phyloP scores from a whole-genome alignment of 2,329 filamentous ascomycete genomes.

The Scorias spongiosa region DNA sequence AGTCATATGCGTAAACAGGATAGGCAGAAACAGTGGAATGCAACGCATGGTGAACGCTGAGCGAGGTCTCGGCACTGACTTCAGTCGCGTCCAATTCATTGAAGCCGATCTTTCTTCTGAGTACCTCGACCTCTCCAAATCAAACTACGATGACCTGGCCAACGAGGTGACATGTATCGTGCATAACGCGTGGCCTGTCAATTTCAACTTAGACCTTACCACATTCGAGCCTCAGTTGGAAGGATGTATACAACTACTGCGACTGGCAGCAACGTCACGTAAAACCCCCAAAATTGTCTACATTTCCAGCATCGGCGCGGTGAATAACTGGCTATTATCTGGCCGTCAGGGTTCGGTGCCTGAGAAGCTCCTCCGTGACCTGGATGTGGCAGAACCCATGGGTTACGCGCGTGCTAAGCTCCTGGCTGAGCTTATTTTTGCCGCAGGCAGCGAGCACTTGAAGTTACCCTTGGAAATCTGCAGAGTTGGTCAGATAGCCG shows the following conservation, averaged over 20 bases:
- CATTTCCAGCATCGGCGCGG: conserved; percentile 35
- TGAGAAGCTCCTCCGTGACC: conserved; percentile 21
- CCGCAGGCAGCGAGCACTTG: neutral
- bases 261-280: conserved; percentile 22
- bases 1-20: conserved; percentile 19
- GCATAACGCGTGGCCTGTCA: conserved; percentile 40
- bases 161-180: conserved; percentile 28
- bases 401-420: conserved; percentile 12
- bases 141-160: conserved; percentile 10
- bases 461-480: conserved; percentile 9
- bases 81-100: conserved; percentile 13
- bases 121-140: conserved; percentile 12
- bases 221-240: conserved; percentile 36
- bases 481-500: conserved; percentile 14
- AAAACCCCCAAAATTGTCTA: conserved; percentile 30
- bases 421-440: conserved; percentile 8
- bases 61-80: conserved; percentile 11
- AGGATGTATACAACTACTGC: conserved; percentile 29
- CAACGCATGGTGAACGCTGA: conserved; percentile 10
- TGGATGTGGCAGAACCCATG: conserved; percentile 8
- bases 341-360: neutral
- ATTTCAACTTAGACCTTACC: conserved; percentile 39
- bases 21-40: conserved; percentile 8
- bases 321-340: conserved; percentile 3
- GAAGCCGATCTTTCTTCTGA: conserved; percentile 12